Evolutionary conservation across 1,139 yeast species (phyloP).

Genomic region (Lodderomyces elongisporus): DNA sequence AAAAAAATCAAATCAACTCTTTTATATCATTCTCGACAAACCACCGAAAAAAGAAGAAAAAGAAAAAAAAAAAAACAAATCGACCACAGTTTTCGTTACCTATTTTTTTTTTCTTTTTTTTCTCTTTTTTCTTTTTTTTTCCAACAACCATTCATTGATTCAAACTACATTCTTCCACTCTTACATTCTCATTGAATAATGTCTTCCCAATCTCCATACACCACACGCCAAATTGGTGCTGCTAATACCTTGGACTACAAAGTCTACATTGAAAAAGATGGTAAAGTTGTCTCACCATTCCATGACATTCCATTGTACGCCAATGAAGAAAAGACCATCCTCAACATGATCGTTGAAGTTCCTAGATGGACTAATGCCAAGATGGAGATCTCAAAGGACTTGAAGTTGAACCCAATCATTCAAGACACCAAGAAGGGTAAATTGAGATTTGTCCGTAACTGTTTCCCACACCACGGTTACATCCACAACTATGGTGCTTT

Average conservation of each 20-base stretch:
- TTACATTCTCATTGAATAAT: constrained; percentile 21
- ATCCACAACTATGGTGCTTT: constrained; percentile 97
- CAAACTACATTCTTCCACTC: background rate
- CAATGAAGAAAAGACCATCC: constrained; percentile 55
- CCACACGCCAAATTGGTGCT: constrained; percentile 82
- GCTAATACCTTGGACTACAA: constrained; percentile 88
- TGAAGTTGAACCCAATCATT: constrained; percentile 76
- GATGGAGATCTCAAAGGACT: constrained; percentile 77
- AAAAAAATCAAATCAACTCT: too few species aligned
- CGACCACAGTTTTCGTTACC: too few species aligned
- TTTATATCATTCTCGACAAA: too few species aligned
- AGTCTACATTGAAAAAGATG: constrained; percentile 55
- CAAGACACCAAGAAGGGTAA: constrained; percentile 93
- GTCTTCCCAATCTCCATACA: constrained; percentile 45
- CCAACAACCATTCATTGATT: too few species aligned
- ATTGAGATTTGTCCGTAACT: constrained; percentile 80
- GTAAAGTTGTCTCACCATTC: constrained; percentile 49
- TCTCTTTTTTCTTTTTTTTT: too few species aligned
- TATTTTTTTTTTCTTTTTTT: too few species aligned
- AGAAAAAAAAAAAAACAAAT: too few species aligned
- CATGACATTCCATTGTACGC: constrained; percentile 86
- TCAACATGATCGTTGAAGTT: constrained; percentile 89
- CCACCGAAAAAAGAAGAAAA: too few species aligned
- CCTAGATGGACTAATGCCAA: constrained; percentile 96
- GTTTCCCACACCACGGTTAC: constrained; percentile 95